Evolutionary conservation across 2,329 filamentous ascomycete species (phyloP).

Genomic region (Ophiostoma tasmaniense): DNA sequence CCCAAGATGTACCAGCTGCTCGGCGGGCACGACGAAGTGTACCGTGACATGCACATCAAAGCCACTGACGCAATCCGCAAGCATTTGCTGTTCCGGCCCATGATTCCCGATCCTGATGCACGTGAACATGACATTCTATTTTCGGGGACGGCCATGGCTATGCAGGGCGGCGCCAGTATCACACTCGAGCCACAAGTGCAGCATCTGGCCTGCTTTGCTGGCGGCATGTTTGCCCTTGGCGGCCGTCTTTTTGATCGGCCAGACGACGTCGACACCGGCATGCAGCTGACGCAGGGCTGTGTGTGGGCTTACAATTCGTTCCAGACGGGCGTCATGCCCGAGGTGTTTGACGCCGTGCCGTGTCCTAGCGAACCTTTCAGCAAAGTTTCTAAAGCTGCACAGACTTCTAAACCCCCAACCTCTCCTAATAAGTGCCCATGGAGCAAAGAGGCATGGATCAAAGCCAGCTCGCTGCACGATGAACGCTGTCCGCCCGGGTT

Average conservation of each 20-base stretch:
- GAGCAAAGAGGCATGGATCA: conserved; percentile 29
- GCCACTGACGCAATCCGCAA: conserved; percentile 52
- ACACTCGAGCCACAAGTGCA: conserved; percentile 30
- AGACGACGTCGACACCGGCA: conserved; percentile 39
- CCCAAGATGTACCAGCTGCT: conserved; percentile 57
- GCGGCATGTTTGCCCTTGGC: conserved; percentile 40
- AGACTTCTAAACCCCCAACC: too few relatives aligned
- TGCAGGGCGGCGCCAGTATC: not conserved
- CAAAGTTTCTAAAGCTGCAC: too few relatives aligned
- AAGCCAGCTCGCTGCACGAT: conserved; percentile 18
- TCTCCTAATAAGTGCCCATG: conserved; percentile 25
- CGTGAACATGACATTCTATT: conserved; percentile 55
- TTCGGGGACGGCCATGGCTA: conserved; percentile 34
- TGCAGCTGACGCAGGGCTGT: conserved; percentile 45
- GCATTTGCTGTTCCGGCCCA: conserved; percentile 61
- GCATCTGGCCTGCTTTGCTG: conserved; percentile 41
- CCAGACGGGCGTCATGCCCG: conserved; percentile 50
- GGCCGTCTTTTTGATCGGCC: conserved; percentile 37
- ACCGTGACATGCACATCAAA: conserved; percentile 54
- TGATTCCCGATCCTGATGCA: conserved; percentile 38
- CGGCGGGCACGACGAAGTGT: conserved; percentile 52
- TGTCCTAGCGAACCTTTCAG: conserved; percentile 27
- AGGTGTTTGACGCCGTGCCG: conserved; percentile 39
- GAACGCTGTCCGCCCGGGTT: conserved; percentile 23
- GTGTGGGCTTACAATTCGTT: conserved; percentile 50